Base-by-base conservation (phyloP, 352 stramenopile species). In the Sclerospora graminicola region DNA sequence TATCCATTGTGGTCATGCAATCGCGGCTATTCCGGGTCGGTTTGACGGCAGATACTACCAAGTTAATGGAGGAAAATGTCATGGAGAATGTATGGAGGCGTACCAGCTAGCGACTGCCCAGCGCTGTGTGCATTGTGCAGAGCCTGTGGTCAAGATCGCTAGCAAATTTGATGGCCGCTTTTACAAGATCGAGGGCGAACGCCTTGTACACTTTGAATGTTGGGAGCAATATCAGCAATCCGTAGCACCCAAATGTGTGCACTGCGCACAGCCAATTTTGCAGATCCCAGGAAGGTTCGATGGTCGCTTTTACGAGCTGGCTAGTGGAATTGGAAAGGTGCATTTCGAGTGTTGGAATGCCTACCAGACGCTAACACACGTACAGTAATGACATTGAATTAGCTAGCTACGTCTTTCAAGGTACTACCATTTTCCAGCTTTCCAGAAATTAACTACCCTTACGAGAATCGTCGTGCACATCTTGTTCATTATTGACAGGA, bases 341-440 rank as follows among this genome's bases (percentile, higher is more conserved):
- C 80, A 91, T 51, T 89, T 89, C 43, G 80, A 91, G 51, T 91
- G 80, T 60, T 91, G 80, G 80, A 74, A 85, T 18, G 61, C 53
- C 35, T 91, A 86, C 55, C 77, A 87, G 26, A 69, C 54, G 13
- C 45, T 68, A 18, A 50, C 54, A 2, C n/a, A n/a, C n/a, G n/a
- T n/a, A n/a, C n/a, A n/a, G n/a, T n/a, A n/a, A n/a, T n/a, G n/a
- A n/a, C n/a, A n/a, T n/a, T n/a, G n/a, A n/a, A n/a, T n/a, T n/a
- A n/a, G n/a, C n/a, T n/a, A n/a, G n/a, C n/a, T n/a, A n/a, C n/a
- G n/a, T n/a, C n/a, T n/a, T n/a, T n/a, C n/a, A n/a, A n/a, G n/a
- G n/a, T n/a, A n/a, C n/a, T n/a, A n/a, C n/a, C n/a, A n/a, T n/a
- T n/a, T n/a, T n/a, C n/a, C n/a, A n/a, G n/a, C n/a, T n/a, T n/a